Percentiles rank a stretch among this genome's conserved stretches.
Evolutionary conservation across 169 alveolate species (phyloP).

Genomic region (Toxoplasma gondii): DNA sequence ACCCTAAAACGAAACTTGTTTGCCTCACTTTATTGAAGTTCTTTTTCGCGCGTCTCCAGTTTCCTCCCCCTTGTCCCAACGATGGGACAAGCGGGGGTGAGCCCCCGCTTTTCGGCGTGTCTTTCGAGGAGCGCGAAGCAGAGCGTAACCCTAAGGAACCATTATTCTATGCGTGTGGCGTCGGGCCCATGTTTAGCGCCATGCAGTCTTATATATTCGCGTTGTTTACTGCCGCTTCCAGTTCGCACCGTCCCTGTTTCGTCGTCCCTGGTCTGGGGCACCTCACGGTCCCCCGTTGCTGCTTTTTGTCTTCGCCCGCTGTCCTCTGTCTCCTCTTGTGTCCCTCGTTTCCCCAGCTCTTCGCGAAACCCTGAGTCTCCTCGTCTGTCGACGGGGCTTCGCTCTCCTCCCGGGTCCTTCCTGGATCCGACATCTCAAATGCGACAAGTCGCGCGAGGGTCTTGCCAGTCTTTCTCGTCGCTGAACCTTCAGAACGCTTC

Average conservation of each 20-base stretch:
- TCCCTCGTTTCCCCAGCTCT: too few relatives aligned
- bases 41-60: too few relatives aligned
- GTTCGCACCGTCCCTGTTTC: neutral
- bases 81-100: neutral
- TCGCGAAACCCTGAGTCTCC: too few relatives aligned
- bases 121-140: neutral
- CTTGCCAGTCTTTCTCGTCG: too few relatives aligned
- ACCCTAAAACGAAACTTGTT: too few relatives aligned
- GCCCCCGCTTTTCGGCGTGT: neutral
- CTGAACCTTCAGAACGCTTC: too few relatives aligned
- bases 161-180: neutral
- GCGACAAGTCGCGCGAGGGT: too few relatives aligned
- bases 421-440: too few relatives aligned
- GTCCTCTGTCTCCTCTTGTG: neutral
- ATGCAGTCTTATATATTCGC: neutral
- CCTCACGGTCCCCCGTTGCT: neutral
- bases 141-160: neutral
- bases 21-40: too few relatives aligned
- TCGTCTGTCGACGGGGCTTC: too few relatives aligned
- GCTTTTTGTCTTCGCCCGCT: neutral
- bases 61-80: too few relatives aligned
- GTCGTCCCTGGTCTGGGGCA: neutral
- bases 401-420: too few relatives aligned
- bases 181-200: neutral
- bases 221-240: neutral